Conservation (phyloP, 768 basidiomycete genomes). For the Hydnum rufescens region DNA sequence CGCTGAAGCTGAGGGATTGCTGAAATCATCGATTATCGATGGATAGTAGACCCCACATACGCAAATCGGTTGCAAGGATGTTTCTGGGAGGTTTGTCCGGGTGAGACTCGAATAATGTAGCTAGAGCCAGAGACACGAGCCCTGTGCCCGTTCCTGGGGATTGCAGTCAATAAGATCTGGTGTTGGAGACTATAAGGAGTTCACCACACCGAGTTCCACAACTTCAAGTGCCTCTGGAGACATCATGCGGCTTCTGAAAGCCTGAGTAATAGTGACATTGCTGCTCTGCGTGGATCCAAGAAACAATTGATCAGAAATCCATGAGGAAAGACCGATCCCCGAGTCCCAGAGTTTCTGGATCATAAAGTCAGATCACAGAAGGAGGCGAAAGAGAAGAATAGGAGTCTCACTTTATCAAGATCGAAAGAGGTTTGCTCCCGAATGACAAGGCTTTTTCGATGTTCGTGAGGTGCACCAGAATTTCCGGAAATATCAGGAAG, state of each 20-base stretch:
- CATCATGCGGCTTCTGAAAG: no score
- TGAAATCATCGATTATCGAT: neutral
- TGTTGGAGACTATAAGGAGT: neutral
- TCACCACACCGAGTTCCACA: slow-evolving; percentile 49
- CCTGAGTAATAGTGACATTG: neutral
- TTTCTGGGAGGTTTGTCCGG: slow-evolving; percentile 9
- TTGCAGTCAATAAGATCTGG: neutral
- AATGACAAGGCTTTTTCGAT: slow-evolving; percentile 25
- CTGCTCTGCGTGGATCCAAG: neutral
- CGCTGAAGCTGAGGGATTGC: slow-evolving; percentile 40
- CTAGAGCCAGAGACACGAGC: slow-evolving; percentile 49
- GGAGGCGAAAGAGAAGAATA: slow-evolving; percentile 1
- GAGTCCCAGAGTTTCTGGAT: slow-evolving; percentile 92
- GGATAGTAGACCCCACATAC: slow-evolving; percentile 20
- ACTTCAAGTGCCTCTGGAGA: no score
- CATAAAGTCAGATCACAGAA: slow-evolving; percentile 9
- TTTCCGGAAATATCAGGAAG: slow-evolving; percentile 13
- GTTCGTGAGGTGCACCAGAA: no score
- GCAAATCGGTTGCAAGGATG: slow-evolving; percentile 49
- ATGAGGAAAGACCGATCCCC: slow-evolving; percentile 67
- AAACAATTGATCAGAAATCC: slow-evolving; percentile 28
- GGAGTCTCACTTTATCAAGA: slow-evolving; percentile 59
- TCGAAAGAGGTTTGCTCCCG: slow-evolving; percentile 78
- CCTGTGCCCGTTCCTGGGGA: slow-evolving; percentile 64
- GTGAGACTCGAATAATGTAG: slow-evolving; percentile 27